Evolutionary conservation across 352 stramenopile genomes (phyloP).

Genomic region (Globisporangium cylindrosporum): DNA sequence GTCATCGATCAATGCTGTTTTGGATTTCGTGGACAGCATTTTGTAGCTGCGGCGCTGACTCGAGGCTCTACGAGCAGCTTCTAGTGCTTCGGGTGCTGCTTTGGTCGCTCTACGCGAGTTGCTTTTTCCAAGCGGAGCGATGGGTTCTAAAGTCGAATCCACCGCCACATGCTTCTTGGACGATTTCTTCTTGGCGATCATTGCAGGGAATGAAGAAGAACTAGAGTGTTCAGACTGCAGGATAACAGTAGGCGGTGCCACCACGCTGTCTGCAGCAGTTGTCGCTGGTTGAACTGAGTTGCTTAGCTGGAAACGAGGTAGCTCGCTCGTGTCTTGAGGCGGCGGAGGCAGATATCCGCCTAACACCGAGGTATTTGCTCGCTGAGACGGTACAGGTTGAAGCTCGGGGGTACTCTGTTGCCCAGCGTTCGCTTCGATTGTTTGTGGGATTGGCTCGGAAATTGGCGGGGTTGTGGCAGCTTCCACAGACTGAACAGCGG

Average conservation of each 20-base stretch:
- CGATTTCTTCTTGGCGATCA: neutral
- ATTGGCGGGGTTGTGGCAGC: neutral
- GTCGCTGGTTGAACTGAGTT: neutral
- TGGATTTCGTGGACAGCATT: slow-evolving; percentile 18
- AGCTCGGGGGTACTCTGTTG: neutral
- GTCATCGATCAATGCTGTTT: slow-evolving; percentile 12
- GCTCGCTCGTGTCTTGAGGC: neutral
- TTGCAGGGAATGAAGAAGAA: neutral
- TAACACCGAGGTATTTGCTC: neutral
- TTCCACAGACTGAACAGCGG: neutral
- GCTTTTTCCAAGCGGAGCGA: slow-evolving; percentile 4
- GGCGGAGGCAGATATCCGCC: neutral
- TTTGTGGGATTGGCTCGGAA: neutral
- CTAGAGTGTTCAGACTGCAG: neutral
- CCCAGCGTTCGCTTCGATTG: neutral
- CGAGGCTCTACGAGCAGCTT: neutral
- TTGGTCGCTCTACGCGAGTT: slow-evolving; percentile 5
- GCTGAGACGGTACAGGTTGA: neutral
- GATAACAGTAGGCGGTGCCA: neutral
- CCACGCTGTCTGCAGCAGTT: neutral
- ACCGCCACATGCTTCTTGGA: neutral
- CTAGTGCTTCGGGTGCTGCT: neutral
- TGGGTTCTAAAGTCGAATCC: neutral
- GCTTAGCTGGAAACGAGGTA: neutral
- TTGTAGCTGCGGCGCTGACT: slow-evolving; percentile 9